A percentile compares a stretch with the other conserved stretches of the same genome.
Evolutionary conservation across 169 alveolate species (phyloP).

Genomic region (Eimeria necatrix): DNA sequence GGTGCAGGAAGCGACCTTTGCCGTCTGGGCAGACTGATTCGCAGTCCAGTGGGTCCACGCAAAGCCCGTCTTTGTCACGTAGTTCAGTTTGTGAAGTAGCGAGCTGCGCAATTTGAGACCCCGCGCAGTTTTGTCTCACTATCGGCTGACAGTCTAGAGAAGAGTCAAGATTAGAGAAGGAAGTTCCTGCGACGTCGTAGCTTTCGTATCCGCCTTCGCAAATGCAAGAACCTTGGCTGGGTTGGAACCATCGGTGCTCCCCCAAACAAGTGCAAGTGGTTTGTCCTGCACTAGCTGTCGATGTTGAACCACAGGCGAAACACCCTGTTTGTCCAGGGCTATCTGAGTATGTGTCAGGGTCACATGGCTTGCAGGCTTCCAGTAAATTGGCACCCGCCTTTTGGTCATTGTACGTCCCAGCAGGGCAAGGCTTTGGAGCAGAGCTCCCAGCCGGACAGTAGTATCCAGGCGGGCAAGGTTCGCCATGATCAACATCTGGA

Average conservation of each 20-base stretch:
- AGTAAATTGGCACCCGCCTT: slow-evolving; percentile 37
- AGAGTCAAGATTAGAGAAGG: slow-evolving; percentile 59
- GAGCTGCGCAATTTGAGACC: slow-evolving; percentile 55
- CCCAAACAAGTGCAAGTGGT: slow-evolving; percentile 87
- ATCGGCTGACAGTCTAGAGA: slow-evolving; percentile 64
- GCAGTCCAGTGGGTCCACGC: slow-evolving; percentile 52
- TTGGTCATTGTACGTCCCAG: slow-evolving; percentile 84
- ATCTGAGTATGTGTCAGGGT: slow-evolving; percentile 62
- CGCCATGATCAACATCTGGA: slow-evolving; percentile 57
- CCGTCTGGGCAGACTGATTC: slow-evolving; percentile 41
- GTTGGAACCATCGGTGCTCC: slow-evolving; percentile 83
- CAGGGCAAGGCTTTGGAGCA: slow-evolving; percentile 78
- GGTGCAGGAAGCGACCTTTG: slow-evolving; percentile 30
- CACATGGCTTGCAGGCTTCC: slow-evolving; percentile 75
- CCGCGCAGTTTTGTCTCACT: slow-evolving; percentile 53
- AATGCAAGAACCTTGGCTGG: slow-evolving; percentile 88
- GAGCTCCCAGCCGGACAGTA: slow-evolving; percentile 78
- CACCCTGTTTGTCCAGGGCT: slow-evolving; percentile 84
- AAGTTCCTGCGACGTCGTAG: slow-evolving; percentile 50
- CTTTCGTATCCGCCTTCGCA: slow-evolving; percentile 86
- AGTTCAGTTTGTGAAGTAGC: background rate
- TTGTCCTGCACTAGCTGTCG: slow-evolving; percentile 84
- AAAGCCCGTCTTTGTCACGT: slow-evolving; percentile 56
- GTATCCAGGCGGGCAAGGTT: slow-evolving; percentile 83
- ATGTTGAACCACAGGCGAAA: slow-evolving; percentile 86